Evolutionary conservation across 352 stramenopile genomes (phyloP).

Genomic region (Globisporangium solare): DNA sequence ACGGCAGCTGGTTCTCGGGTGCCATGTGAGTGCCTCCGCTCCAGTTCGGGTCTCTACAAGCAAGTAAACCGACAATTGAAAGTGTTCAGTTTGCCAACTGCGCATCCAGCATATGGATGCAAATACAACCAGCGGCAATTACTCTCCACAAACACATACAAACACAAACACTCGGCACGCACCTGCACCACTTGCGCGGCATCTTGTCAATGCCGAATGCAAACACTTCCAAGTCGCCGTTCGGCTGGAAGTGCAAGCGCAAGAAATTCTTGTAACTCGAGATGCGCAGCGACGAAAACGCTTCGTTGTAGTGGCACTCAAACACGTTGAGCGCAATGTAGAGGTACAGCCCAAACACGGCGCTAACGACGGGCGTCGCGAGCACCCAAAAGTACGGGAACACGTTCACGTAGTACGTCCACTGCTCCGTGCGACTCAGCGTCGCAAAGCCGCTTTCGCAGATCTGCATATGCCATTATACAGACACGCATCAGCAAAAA

Average conservation of each 20-base stretch:
- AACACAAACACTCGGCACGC: constrained; percentile 9
- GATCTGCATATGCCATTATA: constrained; percentile 29
- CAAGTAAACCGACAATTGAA: neutral
- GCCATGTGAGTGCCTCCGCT: constrained; percentile 54
- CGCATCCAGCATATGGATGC: neutral
- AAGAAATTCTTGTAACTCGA: constrained; percentile 90
- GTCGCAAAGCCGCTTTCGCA: constrained; percentile 52
- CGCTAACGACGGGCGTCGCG: constrained; percentile 67
- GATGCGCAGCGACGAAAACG: constrained; percentile 83
- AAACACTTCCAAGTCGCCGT: constrained; percentile 79
- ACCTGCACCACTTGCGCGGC: constrained; percentile 80
- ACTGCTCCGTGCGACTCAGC: constrained; percentile 69
- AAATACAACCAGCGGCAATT: neutral
- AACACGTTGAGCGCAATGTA: constrained; percentile 86
- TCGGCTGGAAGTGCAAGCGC: constrained; percentile 67
- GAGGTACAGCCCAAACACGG: constrained; percentile 82
- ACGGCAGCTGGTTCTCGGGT: constrained; percentile 56
- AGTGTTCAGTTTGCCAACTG: neutral
- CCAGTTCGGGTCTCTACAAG: constrained; percentile 63
- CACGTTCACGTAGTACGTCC: constrained; percentile 80
- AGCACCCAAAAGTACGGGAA: constrained; percentile 88
- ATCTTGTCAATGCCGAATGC: constrained; percentile 89
- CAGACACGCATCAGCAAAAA: neutral
- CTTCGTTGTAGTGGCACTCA: constrained; percentile 87
- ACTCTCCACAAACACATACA: neutral